Conservation (phyloP, 495 filamentous ascomycete species). For the Beverwykella pulmonaria region DNA sequence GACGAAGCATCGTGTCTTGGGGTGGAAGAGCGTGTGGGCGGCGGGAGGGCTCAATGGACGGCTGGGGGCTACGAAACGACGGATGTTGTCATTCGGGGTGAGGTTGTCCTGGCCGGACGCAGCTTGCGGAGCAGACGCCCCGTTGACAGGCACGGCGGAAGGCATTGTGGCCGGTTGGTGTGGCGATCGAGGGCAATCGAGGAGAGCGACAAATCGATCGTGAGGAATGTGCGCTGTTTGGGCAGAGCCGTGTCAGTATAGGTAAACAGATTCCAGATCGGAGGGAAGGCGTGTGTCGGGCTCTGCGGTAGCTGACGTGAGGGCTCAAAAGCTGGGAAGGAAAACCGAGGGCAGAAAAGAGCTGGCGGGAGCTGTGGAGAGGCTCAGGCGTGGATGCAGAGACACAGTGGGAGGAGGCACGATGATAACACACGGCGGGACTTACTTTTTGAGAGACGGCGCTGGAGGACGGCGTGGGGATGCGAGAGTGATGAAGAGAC, state of each 20-base stretch:
- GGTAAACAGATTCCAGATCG: not conserved
- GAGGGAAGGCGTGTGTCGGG: conserved; percentile 2
- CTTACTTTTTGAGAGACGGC: conserved; percentile 19
- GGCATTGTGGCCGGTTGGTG: conserved; percentile 49
- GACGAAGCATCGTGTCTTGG: conserved; percentile 99
- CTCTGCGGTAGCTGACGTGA: conserved; percentile 29
- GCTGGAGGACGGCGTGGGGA: not conserved
- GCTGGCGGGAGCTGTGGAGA: not conserved
- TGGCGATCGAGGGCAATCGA: conserved; percentile 44
- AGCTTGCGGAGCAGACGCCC: conserved; percentile 11
- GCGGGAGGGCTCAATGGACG: conserved; percentile 84
- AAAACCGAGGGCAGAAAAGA: not conserved
- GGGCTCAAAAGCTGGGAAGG: conserved; percentile 11
- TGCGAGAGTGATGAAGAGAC: conserved; percentile 14
- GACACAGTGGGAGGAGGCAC: not conserved
- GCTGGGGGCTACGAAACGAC: conserved; percentile 90
- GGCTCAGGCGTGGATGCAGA: not conserved
- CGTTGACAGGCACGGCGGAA: conserved; percentile 40
- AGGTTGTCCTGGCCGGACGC: conserved; percentile 45
- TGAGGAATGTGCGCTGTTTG: conserved; percentile 4
- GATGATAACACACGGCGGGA: conserved; percentile 1
- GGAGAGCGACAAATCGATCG: conserved; percentile 1
- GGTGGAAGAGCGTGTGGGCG: conserved; percentile 88
- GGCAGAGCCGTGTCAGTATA: not conserved
- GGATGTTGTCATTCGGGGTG: conserved; percentile 98